Percentiles rank a stretch among this genome's conserved stretches.
phyloP scores from a whole-genome alignment of 202 grass and related monocot genomes.

The Carex sylvatica region DNA sequence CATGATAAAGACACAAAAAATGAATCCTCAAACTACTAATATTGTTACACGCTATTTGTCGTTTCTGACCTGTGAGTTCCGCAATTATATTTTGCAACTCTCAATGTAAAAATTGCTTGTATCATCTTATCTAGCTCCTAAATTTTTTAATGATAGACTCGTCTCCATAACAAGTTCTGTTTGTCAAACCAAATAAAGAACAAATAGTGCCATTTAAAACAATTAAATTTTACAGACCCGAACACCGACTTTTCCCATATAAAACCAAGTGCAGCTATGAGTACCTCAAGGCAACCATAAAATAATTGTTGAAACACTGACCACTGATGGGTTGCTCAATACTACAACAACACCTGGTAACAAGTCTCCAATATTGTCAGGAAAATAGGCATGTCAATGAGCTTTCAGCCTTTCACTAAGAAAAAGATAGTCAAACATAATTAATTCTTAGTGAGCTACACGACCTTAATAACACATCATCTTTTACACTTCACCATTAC shows the following conservation, averaged over 20 bases:
- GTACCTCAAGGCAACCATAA: background rate
- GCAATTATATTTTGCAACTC: conserved; percentile 10
- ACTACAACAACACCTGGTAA: background rate
- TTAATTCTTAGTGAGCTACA: background rate
- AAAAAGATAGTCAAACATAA: background rate
- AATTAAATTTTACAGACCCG: background rate
- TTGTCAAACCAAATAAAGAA: background rate
- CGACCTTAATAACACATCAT: background rate
- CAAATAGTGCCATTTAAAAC: background rate
- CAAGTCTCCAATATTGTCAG: background rate
- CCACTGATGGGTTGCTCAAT: background rate
- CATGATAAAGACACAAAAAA: too few species aligned
- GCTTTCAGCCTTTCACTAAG: background rate
- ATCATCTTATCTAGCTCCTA: background rate
- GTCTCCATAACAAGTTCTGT: background rate
- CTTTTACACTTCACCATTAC: conserved; percentile 10
- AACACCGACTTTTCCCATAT: background rate
- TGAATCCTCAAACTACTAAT: too few species aligned
- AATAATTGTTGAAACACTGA: background rate
- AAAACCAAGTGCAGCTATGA: background rate
- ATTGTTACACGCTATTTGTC: background rate
- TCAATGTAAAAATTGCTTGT: background rate
- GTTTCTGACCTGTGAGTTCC: background rate
- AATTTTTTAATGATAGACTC: too few species aligned
- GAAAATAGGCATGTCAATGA: conserved; percentile 1